Evolutionary conservation across 2,329 filamentous ascomycete species (phyloP), one percentile per base, ranked within the genome.

Genomic region (Aspergillus sp.): DNA sequence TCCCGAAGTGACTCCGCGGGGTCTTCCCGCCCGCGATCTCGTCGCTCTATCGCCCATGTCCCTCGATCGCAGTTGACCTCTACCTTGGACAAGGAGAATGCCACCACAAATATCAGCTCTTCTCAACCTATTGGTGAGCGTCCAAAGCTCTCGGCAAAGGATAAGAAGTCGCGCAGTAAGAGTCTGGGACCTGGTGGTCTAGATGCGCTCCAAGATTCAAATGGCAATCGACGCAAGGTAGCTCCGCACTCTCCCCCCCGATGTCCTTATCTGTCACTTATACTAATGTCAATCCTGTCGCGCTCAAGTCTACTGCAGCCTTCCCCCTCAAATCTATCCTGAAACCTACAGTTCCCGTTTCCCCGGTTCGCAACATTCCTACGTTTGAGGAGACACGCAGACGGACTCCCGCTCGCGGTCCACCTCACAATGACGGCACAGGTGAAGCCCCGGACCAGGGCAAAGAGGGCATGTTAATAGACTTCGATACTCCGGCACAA

Each of bases 111-210:
- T 67, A 75, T 90, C 59, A 84, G 82, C 62, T 82, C 84, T 65
- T 63, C 74, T 4, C 72, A 71, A 51, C 55, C 67, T 9, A 67
- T 68, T 12, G 68, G 63, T 21, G 64, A 55, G 13, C 70, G 63
- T 19, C 56, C 65, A n/a, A 72, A 69, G 54, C 25, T 64, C 85
- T 84, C 69, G 9, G 72, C 67, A 32, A 73, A 73, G 55, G 77
- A 78, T 41, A 84, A 83, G 79, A 94, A 92, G 79, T 91, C 89
- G 60, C 88, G 95, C 66, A 97, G 94, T 79, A 98, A 97, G 82
- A 98, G 94, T 78, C 89, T 99, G 67, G 95, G 95, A 2, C 94
- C 95, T 15, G 95, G 94, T 54, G 92, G 93, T 25, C 79, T 97
- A 49, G 92, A 96, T 81, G 89, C 89, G 59, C 82, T 96, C 58